Percentiles rank a stretch among this genome's conserved stretches.
These are phyloP conservation scores for Pseudogymnoascus sp. DNA, from an alignment of 2,329 filamentous ascomycete genomes.

Conservation along the genomic window DNA sequence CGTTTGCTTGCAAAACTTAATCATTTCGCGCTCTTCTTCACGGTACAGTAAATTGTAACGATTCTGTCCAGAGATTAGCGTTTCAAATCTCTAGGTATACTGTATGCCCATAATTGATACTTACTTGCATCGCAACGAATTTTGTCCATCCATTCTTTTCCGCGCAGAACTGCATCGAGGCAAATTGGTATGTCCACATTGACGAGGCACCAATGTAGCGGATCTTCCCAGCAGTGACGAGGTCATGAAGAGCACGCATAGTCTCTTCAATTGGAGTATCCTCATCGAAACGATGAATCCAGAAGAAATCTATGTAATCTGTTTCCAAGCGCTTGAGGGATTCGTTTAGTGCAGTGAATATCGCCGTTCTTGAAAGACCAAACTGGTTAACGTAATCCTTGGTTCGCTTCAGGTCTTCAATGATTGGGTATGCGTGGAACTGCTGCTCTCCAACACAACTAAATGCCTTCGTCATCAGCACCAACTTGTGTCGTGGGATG, in stretches of 20 bases:
- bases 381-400: slow-evolving; percentile 42
- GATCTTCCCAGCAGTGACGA: slow-evolving; percentile 49
- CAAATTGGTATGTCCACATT: slow-evolving; percentile 42
- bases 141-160: slow-evolving; percentile 47
- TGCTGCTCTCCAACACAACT: slow-evolving; percentile 40
- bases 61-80: slow-evolving; percentile 33
- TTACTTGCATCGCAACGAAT: slow-evolving; percentile 42
- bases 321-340: slow-evolving; percentile 47
- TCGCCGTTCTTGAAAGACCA: slow-evolving; percentile 50
- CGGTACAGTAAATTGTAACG: slow-evolving; percentile 46
- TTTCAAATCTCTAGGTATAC: not conserved
- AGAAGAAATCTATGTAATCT: slow-evolving; percentile 50
- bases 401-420: slow-evolving; percentile 26
- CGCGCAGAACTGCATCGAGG: slow-evolving; percentile 41
- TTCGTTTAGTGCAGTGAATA: slow-evolving; percentile 57
- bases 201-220: slow-evolving; percentile 44
- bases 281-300: slow-evolving; percentile 51
- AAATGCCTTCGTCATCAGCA: slow-evolving; percentile 50
- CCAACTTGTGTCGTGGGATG: slow-evolving; percentile 47
- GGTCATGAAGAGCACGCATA: slow-evolving; percentile 55
- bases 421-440: slow-evolving; percentile 22
- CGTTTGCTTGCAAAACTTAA: slow-evolving; percentile 34
- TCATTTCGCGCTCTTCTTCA: slow-evolving; percentile 46
- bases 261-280: slow-evolving; percentile 46
- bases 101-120: not conserved